Base-by-base conservation (phyloP, 768 basidiomycete species). In the Mycena filopes region DNA sequence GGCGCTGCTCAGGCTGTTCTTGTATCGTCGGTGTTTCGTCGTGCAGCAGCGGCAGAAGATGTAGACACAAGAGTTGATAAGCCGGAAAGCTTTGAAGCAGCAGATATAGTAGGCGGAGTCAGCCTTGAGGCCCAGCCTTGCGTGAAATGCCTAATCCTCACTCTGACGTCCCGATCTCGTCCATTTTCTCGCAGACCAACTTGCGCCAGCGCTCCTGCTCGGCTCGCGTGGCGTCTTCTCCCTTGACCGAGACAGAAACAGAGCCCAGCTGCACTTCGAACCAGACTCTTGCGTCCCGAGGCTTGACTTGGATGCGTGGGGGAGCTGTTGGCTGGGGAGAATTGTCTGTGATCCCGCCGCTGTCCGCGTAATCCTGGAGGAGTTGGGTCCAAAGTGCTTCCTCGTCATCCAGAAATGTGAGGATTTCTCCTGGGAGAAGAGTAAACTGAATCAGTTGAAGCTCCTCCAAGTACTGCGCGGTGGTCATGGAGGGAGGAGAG, bases 401-500 rank as follows among this genome's bases (percentile, higher is more conserved):
- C 23, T 74, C 61, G 48, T 84, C 81, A 7, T 83, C 81, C 3
- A 80, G 62, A 55, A 89, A 87, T 0, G 73, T 55, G 46, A 89
- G 71, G 4, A 70, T 31, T 78, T 93, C 91, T 7, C 80, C 84
- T 0, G 89, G 88, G 13, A 93, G 80, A 2, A 93, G 81, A 0
- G 90, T 90, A 40, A 82, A 86, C 58, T 76, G 78, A 26, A 93
- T 83, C 41, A 93, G 77, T 48, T 86, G 81, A 0, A 92, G 74
- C 70, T 93, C 90, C 72, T 86, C 79, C 1, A 83, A 64, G 21
- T 25, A 36, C 13, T 21, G 29, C 29, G 29, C 43, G 21, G 29
- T 8, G 43, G 11, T 23, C 42, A 46, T 56, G 36, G 15, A 36
- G 36, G 12, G 55, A 36, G 51, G 23, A 49, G 20, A 18, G 41